Percentiles rank a stretch among this genome's conserved stretches.
Conservation (phyloP, 495 filamentous ascomycete species). For the Pyronema domesticum region DNA sequence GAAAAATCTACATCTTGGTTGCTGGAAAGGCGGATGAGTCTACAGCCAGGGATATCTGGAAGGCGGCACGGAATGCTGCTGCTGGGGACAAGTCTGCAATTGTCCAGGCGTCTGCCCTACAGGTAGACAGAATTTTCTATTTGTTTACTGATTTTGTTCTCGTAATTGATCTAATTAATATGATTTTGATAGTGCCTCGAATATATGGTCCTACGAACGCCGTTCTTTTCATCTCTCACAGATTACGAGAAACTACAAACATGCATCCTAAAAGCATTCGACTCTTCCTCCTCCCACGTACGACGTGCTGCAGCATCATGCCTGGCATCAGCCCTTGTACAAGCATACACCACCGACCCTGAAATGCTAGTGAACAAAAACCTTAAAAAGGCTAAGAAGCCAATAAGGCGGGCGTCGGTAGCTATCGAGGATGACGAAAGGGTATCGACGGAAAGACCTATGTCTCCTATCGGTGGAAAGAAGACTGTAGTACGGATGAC, state of each 20-base stretch:
- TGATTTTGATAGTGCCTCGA: constrained; percentile 45
- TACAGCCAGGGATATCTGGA: constrained; percentile 83
- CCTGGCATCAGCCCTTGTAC: constrained; percentile 59
- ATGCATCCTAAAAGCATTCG: constrained; percentile 66
- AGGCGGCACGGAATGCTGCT: constrained; percentile 61
- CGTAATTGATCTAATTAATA: not conserved
- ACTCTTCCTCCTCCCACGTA: constrained; percentile 53
- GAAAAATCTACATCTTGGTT: constrained; percentile 57
- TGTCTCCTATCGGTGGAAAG: constrained; percentile 50
- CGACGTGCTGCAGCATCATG: constrained; percentile 78
- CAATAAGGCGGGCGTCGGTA: constrained; percentile 44
- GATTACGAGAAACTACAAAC: constrained; percentile 78
- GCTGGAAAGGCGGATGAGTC: constrained; percentile 62
- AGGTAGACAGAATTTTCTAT: constrained; percentile 10
- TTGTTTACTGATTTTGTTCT: not conserved
- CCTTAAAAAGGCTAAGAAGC: constrained; percentile 26
- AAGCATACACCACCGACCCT: constrained; percentile 48
- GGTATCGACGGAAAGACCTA: constrained; percentile 50
- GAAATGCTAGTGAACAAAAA: constrained; percentile 47
- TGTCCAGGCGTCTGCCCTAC: constrained; percentile 48
- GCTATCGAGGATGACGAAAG: constrained; percentile 58
- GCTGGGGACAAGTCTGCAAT: constrained; percentile 64
- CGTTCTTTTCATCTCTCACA: constrained; percentile 71
- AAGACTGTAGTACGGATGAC: constrained; percentile 49
- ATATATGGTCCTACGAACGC: constrained; percentile 47